Percentiles rank a stretch among this genome's conserved stretches.
phyloP scores from a whole-genome alignment of 1,284 basidiomycete genomes.

The Malassezia arunalokei region DNA sequence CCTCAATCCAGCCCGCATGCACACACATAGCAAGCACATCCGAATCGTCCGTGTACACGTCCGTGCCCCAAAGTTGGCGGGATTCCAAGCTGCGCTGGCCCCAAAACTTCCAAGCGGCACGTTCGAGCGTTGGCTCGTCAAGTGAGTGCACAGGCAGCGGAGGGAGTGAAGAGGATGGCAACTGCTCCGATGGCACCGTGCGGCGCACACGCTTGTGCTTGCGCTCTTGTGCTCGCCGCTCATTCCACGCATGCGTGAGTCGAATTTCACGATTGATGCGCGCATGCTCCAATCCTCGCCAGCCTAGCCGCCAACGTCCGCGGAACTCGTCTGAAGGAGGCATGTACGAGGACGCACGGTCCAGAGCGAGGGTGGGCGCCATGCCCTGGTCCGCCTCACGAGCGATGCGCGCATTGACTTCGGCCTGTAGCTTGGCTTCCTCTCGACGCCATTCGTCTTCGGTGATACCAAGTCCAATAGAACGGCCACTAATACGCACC shows the following conservation, averaged over 20 bases:
- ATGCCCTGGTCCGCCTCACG: constrained; percentile 2
- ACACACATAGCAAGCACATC: constrained; percentile 51
- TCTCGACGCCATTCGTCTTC: constrained; percentile 10
- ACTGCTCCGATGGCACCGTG: not conserved
- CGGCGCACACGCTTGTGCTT: constrained; percentile 7
- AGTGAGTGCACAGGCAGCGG: not conserved
- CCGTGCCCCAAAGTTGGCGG: constrained; percentile 52
- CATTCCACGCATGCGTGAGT: constrained; percentile 18
- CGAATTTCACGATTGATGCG: constrained; percentile 30
- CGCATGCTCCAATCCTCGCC: constrained; percentile 37
- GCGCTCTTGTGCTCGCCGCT: not conserved
- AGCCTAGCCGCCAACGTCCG: constrained; percentile 33
- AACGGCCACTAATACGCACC: constrained; percentile 36
- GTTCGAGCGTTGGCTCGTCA: not conserved
- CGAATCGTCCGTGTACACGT: constrained; percentile 56
- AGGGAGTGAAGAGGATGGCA: not conserved
- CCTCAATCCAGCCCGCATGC: constrained; percentile 52
- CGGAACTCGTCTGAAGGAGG: constrained; percentile 6
- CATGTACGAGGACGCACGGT: constrained; percentile 11
- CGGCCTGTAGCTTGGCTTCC: not conserved
- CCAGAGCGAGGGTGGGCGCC: constrained; percentile 10
- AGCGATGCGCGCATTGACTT: constrained; percentile 6
- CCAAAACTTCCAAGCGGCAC: constrained; percentile 35
- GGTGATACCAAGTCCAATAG: constrained; percentile 6
- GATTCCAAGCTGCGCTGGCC: constrained; percentile 23